Percentiles rank a stretch among this genome's conserved stretches.
phyloP scores from a whole-genome alignment of 805 yeast species.

The Metschnikowia shivogae region DNA sequence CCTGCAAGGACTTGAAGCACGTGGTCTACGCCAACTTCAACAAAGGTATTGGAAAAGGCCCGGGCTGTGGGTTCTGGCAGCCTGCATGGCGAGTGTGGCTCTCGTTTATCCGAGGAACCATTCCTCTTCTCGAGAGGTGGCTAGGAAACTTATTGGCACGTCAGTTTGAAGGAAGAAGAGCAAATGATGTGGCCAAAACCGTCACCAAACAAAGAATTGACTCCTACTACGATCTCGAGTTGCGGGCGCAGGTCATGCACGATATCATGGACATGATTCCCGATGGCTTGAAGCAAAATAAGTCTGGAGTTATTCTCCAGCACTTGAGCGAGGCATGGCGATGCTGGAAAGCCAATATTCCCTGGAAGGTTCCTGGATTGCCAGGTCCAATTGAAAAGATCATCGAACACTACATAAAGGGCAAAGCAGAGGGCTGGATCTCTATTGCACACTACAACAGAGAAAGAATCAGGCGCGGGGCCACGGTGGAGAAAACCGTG shows the following conservation, averaged over 20 bases:
- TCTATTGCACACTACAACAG: slow-evolving; percentile 90
- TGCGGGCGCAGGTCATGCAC: slow-evolving; percentile 90
- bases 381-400: slow-evolving; percentile 87
- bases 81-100: slow-evolving; percentile 99
- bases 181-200: slow-evolving; percentile 88
- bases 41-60: slow-evolving; percentile 88
- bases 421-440: slow-evolving; percentile 96
- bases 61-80: slow-evolving; percentile 99
- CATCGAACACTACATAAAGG: slow-evolving; percentile 84
- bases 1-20: slow-evolving; percentile 93
- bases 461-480: slow-evolving; percentile 84
- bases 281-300: slow-evolving; percentile 82
- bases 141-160: slow-evolving; percentile 84
- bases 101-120: slow-evolving; percentile 82
- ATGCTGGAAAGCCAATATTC: slow-evolving; percentile 98
- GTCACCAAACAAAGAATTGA: slow-evolving; percentile 94
- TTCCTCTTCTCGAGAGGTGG: slow-evolving; percentile 93
- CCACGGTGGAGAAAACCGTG: slow-evolving; percentile 88
- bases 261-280: slow-evolving; percentile 97
- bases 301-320: slow-evolving; percentile 82
- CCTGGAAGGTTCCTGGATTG: slow-evolving; percentile 96
- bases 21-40: slow-evolving; percentile 84
- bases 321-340: slow-evolving; percentile 98
- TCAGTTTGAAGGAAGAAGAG: slow-evolving; percentile 92
- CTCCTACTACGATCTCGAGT: slow-evolving; percentile 88